A percentile compares a stretch with the other conserved stretches of the same genome.
phyloP scores from a whole-genome alignment of 805 yeast species.

The Cyberlindnera amylophila region DNA sequence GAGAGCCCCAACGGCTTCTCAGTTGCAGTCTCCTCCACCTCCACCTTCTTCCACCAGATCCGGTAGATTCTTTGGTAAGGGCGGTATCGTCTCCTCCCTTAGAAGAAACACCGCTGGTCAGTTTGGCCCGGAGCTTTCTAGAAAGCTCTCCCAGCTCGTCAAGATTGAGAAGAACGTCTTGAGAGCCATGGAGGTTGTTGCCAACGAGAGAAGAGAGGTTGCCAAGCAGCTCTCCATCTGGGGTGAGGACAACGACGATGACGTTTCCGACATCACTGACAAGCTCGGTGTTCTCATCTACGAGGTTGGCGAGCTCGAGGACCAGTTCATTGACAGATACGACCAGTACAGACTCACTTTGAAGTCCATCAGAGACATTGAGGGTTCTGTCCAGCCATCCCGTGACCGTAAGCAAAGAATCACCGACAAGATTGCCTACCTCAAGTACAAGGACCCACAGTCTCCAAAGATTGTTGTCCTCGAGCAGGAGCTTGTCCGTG shows the following conservation, averaged over 20 bases:
- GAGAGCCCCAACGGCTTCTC: constrained; percentile 97
- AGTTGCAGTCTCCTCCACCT: constrained; percentile 90
- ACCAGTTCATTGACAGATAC: constrained; percentile 79
- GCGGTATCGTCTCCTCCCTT: constrained; percentile 51
- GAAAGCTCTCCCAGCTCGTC: constrained; percentile 68
- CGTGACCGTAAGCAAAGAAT: constrained; percentile 83
- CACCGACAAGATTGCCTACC: constrained; percentile 78
- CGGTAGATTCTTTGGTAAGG: constrained; percentile 85
- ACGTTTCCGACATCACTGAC: constrained; percentile 81
- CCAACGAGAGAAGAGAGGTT: constrained; percentile 75
- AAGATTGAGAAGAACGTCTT: constrained; percentile 80
- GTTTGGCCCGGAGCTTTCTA: constrained; percentile 75
- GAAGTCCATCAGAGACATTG: constrained; percentile 79
- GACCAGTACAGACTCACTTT: constrained; percentile 83
- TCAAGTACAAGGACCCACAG: constrained; percentile 82
- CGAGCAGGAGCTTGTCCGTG: constrained; percentile 87
- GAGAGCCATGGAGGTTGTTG: constrained; percentile 73
- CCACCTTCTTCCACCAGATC: constrained; percentile 87
- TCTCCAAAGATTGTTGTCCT: constrained; percentile 73
- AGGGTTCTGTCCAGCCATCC: constrained; percentile 83
- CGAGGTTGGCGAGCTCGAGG: constrained; percentile 84
- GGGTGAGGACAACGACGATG: constrained; percentile 88
- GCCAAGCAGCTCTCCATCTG: constrained; percentile 79
- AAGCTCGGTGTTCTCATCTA: constrained; percentile 78
- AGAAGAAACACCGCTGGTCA: constrained; percentile 74